These are phyloP conservation scores for Intubia oerlemansii DNA, from an alignment of 2,329 filamentous ascomycete species.

Conservation along the genomic window DNA sequence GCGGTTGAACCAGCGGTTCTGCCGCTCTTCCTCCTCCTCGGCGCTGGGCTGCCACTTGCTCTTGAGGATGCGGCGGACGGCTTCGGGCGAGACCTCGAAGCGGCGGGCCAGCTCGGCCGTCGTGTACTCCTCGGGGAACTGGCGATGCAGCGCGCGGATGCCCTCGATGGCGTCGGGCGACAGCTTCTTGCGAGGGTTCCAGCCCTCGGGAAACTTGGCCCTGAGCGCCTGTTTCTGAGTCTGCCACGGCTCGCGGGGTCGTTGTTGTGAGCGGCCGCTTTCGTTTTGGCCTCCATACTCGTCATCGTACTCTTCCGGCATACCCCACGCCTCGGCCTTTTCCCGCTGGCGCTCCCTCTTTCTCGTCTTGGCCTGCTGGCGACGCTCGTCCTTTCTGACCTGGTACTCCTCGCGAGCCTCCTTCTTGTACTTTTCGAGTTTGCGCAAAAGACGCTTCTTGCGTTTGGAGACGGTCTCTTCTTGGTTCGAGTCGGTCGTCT, in stretches of 20 bases:
- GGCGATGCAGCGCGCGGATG: slow-evolving; percentile 60
- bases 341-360: not conserved
- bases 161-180: slow-evolving; percentile 86
- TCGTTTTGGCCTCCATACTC: not conserved
- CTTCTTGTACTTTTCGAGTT: not conserved
- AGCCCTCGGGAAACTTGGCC: slow-evolving; percentile 61
- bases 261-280: not conserved
- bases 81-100: slow-evolving; percentile 76
- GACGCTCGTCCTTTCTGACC: not conserved
- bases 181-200: slow-evolving; percentile 66
- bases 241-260: slow-evolving; percentile 33
- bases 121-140: slow-evolving; percentile 58
- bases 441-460: not conserved
- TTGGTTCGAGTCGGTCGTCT: not conserved
- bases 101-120: slow-evolving; percentile 51
- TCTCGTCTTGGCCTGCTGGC: not conserved
- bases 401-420: not conserved
- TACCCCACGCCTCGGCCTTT: not conserved
- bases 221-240: slow-evolving; percentile 54
- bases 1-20: slow-evolving; percentile 38
- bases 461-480: not conserved
- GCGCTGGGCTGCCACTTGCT: slow-evolving; percentile 47
- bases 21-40: slow-evolving; percentile 33
- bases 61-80: slow-evolving; percentile 67
- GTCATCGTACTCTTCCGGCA: not conserved